A percentile compares a stretch with the other conserved stretches of the same genome.
Conservation (phyloP, 768 basidiomycete species). For the Boletus rex-veris region DNA sequence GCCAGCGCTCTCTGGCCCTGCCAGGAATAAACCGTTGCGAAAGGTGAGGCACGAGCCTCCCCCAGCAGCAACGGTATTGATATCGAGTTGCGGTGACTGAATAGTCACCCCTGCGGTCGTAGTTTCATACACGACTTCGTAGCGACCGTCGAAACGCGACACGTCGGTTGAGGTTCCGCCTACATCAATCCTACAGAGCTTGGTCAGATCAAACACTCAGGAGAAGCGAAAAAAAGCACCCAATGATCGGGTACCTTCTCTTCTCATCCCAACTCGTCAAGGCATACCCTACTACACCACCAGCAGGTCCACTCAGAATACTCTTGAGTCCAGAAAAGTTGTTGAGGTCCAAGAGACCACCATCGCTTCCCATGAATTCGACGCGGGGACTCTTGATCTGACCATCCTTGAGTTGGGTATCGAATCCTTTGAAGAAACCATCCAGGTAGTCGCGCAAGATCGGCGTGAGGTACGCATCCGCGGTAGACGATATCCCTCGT, state of each 20-base stretch:
- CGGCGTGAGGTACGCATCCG: conserved; percentile 94
- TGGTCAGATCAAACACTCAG: not conserved
- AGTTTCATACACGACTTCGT: conserved; percentile 92
- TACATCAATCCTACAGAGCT: conserved; percentile 66
- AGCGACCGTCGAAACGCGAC: conserved; percentile 85
- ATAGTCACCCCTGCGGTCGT: conserved; percentile 93
- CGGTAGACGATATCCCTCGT: conserved; percentile 87
- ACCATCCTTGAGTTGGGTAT: conserved; percentile 64
- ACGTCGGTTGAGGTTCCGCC: conserved; percentile 96
- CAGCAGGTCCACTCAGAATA: conserved; percentile 90
- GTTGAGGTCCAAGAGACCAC: conserved; percentile 71
- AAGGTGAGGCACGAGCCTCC: conserved; percentile 89
- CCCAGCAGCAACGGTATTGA: conserved; percentile 95
- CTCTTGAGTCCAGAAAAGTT: conserved; percentile 94
- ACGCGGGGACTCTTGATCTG: conserved; percentile 61
- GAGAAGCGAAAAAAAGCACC: conserved; percentile 38
- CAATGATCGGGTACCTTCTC: conserved; percentile 73
- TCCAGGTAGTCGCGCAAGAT: conserved; percentile 81
- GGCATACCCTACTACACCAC: conserved; percentile 94
- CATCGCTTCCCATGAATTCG: conserved; percentile 96
- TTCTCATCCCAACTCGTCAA: conserved; percentile 81
- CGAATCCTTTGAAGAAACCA: conserved; percentile 89
- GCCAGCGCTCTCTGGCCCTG: conserved; percentile 91
- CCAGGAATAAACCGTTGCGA: conserved; percentile 84
- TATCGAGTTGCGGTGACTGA: conserved; percentile 89